Evolutionary conservation across 2,329 filamentous ascomycete genomes (phyloP).

Genomic region (Tricladium varicosporioides): DNA sequence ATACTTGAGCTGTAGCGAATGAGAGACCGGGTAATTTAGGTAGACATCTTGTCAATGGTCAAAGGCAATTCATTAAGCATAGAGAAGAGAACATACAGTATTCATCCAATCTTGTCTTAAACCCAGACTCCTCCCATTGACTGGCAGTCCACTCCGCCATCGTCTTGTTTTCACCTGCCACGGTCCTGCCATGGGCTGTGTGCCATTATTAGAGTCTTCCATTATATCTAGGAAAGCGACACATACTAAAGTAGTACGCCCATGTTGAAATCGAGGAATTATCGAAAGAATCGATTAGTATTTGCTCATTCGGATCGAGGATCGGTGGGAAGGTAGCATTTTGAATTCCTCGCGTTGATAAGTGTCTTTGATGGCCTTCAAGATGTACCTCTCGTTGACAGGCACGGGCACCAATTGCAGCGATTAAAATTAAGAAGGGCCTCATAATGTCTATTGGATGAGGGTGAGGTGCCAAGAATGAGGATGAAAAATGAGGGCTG

Average conservation of each 20-base stretch:
- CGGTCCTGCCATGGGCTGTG: not conserved
- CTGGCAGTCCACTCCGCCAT: not conserved
- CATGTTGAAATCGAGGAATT: not conserved
- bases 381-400: not conserved
- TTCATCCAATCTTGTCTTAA: not conserved
- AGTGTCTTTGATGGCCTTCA: not conserved
- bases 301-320: not conserved
- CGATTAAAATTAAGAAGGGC: not conserved
- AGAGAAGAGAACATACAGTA: too few relatives aligned
- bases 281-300: not conserved
- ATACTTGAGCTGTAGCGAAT: too few relatives aligned
- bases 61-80: too few relatives aligned
- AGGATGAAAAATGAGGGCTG: not conserved
- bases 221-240: too few relatives aligned
- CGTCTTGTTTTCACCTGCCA: not conserved
- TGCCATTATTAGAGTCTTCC: not conserved
- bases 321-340: not conserved
- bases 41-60: too few relatives aligned
- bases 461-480: not conserved
- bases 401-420: not conserved
- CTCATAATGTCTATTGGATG: not conserved
- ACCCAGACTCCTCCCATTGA: not conserved
- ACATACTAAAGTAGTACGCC: too few relatives aligned
- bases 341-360: not conserved
- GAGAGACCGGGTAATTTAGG: too few relatives aligned